Evolutionary conservation across 805 yeast genomes (phyloP).

Genomic region (Groenewaldozyma salmanticensis): DNA sequence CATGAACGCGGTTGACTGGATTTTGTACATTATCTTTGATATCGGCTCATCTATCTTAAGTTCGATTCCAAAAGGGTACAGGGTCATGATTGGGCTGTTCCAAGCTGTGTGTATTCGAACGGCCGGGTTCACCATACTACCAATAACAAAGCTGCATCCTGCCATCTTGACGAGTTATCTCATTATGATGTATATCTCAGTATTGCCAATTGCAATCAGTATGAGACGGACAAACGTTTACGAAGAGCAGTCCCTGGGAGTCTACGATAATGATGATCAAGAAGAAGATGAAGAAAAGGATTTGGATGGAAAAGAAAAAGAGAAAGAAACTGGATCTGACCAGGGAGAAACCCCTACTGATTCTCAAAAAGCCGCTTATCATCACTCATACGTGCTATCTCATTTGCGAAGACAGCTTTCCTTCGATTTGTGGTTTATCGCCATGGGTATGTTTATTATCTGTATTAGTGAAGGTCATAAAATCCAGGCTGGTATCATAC

Average conservation of each 20-base stretch:
- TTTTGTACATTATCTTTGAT: slow-evolving; percentile 74
- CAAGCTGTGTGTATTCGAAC: slow-evolving; percentile 93
- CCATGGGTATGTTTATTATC: slow-evolving; percentile 73
- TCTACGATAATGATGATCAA: slow-evolving; percentile 40
- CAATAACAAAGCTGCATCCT: slow-evolving; percentile 64
- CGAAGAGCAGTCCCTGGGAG: slow-evolving; percentile 94
- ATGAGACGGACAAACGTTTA: slow-evolving; percentile 95
- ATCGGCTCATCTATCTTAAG: slow-evolving; percentile 39
- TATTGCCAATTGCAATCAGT: slow-evolving; percentile 90
- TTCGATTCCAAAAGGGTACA: slow-evolving; percentile 52
- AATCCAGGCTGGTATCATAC: slow-evolving; percentile 43
- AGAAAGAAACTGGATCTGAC: too few relatives aligned
- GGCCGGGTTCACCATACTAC: slow-evolving; percentile 76
- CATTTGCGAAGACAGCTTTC: slow-evolving; percentile 89
- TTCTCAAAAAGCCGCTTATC: slow-evolving; percentile 24
- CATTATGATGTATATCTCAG: slow-evolving; percentile 98
- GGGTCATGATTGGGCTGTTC: slow-evolving; percentile 73
- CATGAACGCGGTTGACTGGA: slow-evolving; percentile 67
- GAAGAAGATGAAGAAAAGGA: slow-evolving; percentile 24
- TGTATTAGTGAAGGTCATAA: slow-evolving; percentile 76
- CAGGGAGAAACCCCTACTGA: too few relatives aligned
- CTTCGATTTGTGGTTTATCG: slow-evolving; percentile 89
- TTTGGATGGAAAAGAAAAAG: slow-evolving; percentile 31
- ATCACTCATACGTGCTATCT: slow-evolving; percentile 62
- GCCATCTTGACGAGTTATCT: slow-evolving; percentile 88